Base-by-base conservation (phyloP, 208 protist genomes). In the Leishmania tropica region DNA sequence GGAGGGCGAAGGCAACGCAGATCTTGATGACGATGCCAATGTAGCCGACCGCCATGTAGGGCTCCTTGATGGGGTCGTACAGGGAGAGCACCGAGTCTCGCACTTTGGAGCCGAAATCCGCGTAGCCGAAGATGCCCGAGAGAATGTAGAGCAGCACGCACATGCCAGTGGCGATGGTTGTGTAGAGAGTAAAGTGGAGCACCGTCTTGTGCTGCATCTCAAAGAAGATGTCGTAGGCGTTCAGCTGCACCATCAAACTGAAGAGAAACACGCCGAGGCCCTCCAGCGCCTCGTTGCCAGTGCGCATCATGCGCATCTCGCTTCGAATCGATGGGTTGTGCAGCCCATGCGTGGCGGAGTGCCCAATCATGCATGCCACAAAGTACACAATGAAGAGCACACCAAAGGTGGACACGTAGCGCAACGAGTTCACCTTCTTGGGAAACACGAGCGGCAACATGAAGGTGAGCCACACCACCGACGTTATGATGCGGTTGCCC, bases 391-490 rank as follows among this genome's bases (percentile, higher is more conserved):
- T 87, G 70, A 95, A 91, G 31, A 76, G 10, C 3, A 96, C 81
- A 42, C 85, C 92, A n/a, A 92, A 45, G 2, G 81, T 71, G 6
- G 91, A 96, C 47, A 93, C 80, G 79, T 95, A 95, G 45, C 94
- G 91, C 48, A 97, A 83, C 4, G 88, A 85, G 73, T 95, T 94
- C 37, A 95, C 82, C 21, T 87, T 53, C 83, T 94, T 95, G 19
- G 90, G 89, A 35, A 96, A 76, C 7, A 88, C 80, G 24, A 95
- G 81, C 0, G 94, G 94, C 42, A 96, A 75, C 87, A 96, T 93
- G 24, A 90, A 51, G 31, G 78, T 62, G 51, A 90, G 42, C 94
- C 93, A 94, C 28, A 90, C 77, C 67, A 89, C 51, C 28, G 62
- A 86, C 21, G 84, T 87, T 19, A 96, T 85, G 31, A 93, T 65